These are phyloP conservation scores for Penicillium sp. DNA, from an alignment of 2,329 filamentous ascomycete species.

Conservation along the genomic window DNA sequence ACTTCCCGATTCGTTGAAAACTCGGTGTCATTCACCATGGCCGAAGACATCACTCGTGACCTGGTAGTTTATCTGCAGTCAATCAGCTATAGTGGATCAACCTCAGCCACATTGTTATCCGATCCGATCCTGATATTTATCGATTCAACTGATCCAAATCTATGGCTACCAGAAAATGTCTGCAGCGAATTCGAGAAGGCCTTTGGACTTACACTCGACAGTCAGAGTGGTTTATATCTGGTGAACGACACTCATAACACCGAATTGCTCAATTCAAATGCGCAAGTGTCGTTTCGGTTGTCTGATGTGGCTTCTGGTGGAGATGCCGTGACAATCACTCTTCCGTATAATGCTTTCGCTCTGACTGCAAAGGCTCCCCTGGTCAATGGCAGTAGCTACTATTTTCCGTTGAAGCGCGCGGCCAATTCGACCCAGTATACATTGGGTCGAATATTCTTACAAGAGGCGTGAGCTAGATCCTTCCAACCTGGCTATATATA, in stretches of 20 bases:
- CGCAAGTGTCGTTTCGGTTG: constrained; percentile 64
- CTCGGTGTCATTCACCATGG: constrained; percentile 63
- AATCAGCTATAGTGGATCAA: constrained; percentile 29
- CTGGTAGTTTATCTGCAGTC: constrained; percentile 63
- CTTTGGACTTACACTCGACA: constrained; percentile 70
- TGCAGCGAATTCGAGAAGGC: constrained; percentile 69
- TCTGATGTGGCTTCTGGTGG: constrained; percentile 51
- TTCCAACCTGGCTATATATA: background rate
- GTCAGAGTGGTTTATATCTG: constrained; percentile 67
- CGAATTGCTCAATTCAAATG: constrained; percentile 54
- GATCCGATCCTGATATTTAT: constrained; percentile 52
- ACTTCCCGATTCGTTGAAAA: constrained; percentile 66
- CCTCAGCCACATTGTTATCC: constrained; percentile 23
- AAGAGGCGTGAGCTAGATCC: constrained; percentile 59
- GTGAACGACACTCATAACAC: constrained; percentile 64
- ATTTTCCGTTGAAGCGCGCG: constrained; percentile 70
- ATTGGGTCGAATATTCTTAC: constrained; percentile 71
- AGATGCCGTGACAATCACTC: constrained; percentile 23
- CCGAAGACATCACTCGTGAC: constrained; percentile 63
- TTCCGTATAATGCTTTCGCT: constrained; percentile 56
- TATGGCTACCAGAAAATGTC: constrained; percentile 57
- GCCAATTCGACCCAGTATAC: constrained; percentile 62
- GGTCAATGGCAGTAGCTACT: constrained; percentile 60
- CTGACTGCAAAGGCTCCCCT: constrained; percentile 51
- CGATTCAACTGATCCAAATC: constrained; percentile 56